Conservation (phyloP, 495 filamentous ascomycete genomes). For the Aspergillus kassunensis region DNA sequence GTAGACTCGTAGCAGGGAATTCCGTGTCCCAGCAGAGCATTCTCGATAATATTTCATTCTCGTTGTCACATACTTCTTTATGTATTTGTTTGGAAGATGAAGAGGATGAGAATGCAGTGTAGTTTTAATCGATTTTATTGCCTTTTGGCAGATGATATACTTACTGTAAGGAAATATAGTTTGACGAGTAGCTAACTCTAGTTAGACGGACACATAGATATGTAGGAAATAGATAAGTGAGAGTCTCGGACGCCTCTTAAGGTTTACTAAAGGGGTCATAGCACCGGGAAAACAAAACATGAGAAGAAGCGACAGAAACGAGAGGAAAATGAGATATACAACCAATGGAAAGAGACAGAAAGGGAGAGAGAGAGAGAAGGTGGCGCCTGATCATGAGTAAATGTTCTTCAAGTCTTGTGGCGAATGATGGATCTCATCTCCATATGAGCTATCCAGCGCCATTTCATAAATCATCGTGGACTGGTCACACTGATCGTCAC, state of each 20-base stretch:
- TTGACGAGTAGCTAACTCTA: neutral
- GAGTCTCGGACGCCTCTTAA: neutral
- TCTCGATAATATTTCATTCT: neutral
- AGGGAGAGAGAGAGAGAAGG: neutral
- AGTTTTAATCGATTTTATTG: neutral
- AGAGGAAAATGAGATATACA: neutral
- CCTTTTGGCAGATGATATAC: neutral
- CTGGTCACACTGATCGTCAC: neutral
- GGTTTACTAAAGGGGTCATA: too few species aligned
- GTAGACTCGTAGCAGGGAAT: neutral
- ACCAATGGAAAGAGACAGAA: neutral
- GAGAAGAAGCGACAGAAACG: too few species aligned
- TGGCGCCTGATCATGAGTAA: neutral
- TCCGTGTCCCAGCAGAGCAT: neutral
- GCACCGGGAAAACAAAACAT: too few species aligned
- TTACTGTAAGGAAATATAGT: too few species aligned
- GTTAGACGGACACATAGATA: neutral
- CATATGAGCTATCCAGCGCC: slow-evolving; percentile 5
- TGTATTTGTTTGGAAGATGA: too few species aligned
- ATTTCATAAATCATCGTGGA: slow-evolving; percentile 10
- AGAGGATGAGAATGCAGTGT: too few species aligned
- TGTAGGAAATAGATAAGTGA: neutral
- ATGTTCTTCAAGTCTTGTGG: slow-evolving; percentile 5
- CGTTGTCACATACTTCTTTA: neutral
- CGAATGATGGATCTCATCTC: slow-evolving; percentile 7